These are phyloP conservation scores for Coemansia interrupta DNA, from an alignment of 192 early-diverging fungal species.

Conservation along the genomic window DNA sequence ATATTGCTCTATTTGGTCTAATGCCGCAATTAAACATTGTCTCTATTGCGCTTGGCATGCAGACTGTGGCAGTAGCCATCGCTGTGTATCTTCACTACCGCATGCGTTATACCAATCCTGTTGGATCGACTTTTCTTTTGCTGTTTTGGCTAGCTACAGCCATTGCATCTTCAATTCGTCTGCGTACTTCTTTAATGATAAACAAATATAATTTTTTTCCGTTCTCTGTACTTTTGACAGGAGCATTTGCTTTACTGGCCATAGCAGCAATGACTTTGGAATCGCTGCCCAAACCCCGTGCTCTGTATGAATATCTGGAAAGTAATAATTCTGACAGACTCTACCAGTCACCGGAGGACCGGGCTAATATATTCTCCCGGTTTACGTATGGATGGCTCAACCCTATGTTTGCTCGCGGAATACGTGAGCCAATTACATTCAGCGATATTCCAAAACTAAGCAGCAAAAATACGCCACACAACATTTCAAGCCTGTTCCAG, in stretches of 20 bases:
- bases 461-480: constrained; percentile 59
- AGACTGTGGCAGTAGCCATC: constrained; percentile 13
- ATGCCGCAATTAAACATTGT: constrained; percentile 12
- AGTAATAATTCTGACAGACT: constrained; percentile 8
- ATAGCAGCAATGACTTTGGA: constrained; percentile 33
- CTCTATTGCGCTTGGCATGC: constrained; percentile 21
- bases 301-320: constrained; percentile 24
- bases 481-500: constrained; percentile 68
- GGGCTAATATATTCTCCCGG: constrained; percentile 77
- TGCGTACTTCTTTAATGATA: constrained; percentile 25
- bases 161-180: constrained; percentile 16
- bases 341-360: constrained; percentile 60
- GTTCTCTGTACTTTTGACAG: constrained; percentile 11
- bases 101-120: constrained; percentile 26
- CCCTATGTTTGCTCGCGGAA: constrained; percentile 74
- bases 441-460: constrained; percentile 77
- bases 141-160: constrained; percentile 42
- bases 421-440: constrained; percentile 65
- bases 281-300: constrained; percentile 32
- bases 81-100: constrained; percentile 31
- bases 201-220: constrained; percentile 6
- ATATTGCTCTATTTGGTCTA: constrained; percentile 5
- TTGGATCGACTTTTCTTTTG: constrained; percentile 41
- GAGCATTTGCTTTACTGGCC: constrained; percentile 27
- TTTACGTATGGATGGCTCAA: constrained; percentile 88